These are phyloP conservation scores for Chimonanthus salicifolius DNA, from an alignment of 164 flowering plant genomes.

Conservation along the genomic window DNA sequence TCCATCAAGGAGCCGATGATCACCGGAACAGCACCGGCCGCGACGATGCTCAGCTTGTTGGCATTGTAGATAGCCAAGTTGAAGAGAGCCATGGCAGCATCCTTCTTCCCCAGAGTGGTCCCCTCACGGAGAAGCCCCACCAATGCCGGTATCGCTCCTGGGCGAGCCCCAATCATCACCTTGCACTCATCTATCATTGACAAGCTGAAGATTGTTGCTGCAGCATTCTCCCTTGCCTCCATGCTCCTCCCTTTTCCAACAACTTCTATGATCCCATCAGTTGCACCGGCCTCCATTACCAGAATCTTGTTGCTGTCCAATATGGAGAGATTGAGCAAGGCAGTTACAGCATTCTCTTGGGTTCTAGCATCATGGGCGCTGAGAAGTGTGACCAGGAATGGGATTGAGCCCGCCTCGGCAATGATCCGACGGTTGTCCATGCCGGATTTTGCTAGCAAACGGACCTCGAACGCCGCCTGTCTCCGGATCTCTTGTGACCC, in stretches of 20 bases:
- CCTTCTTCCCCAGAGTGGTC: constrained; percentile 58
- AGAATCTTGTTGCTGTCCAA: constrained; percentile 51
- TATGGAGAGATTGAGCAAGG: constrained; percentile 68
- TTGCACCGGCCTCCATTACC: constrained; percentile 61
- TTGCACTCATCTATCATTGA: constrained; percentile 61
- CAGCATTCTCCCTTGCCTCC: constrained; percentile 87
- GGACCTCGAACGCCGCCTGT: constrained; percentile 64
- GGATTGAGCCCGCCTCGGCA: constrained; percentile 80
- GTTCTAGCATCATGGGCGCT: constrained; percentile 42
- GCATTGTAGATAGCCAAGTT: constrained; percentile 45
- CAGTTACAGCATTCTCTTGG: constrained; percentile 75
- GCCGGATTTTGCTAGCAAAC: constrained; percentile 63
- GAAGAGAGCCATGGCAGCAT: constrained; percentile 68
- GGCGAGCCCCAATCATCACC: constrained; percentile 47
- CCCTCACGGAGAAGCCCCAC: constrained; percentile 58
- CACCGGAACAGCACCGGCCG: constrained; percentile 54
- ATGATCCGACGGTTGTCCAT: constrained; percentile 63
- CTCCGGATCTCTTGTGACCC: constrained; percentile 55
- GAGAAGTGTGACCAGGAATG: constrained; percentile 56
- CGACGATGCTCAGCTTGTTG: constrained; percentile 42
- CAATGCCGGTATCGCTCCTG: constrained; percentile 51
- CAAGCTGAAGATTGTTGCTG: constrained; percentile 69
- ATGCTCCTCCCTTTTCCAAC: constrained; percentile 45
- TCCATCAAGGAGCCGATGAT: constrained; percentile 51
- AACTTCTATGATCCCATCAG: constrained; percentile 45